These are phyloP conservation scores for Eucalyptus microcorys DNA, from an alignment of 345 rosid genomes.

Conservation along the genomic window DNA sequence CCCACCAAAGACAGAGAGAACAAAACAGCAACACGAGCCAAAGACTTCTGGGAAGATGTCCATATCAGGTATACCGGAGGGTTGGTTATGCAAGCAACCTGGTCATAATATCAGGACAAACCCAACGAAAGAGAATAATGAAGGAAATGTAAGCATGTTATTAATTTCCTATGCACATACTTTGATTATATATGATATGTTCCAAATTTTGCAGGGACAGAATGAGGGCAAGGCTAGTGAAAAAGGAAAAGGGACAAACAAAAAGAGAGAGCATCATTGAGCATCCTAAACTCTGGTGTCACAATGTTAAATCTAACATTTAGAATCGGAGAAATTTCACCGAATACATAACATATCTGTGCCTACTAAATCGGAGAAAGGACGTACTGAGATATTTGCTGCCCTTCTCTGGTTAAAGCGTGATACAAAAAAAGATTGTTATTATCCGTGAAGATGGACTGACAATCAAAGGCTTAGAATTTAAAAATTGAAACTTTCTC, in stretches of 20 bases:
- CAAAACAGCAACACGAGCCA: not conserved
- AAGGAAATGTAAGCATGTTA: not conserved
- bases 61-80: too few relatives aligned
- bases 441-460: not conserved
- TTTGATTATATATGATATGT: too few relatives aligned
- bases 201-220: not conserved
- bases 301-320: not conserved
- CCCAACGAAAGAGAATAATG: not conserved
- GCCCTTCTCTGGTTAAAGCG: not conserved
- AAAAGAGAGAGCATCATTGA: not conserved
- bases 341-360: too few relatives aligned
- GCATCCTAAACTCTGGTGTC: not conserved
- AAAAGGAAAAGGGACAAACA: not conserved
- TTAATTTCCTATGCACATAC: not conserved
- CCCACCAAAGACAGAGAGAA: not conserved
- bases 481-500: not conserved
- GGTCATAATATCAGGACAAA: not conserved
- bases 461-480: not conserved
- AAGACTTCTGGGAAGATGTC: not conserved
- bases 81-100: not conserved
- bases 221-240: not conserved
- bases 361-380: not conserved
- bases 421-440: not conserved
- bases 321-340: not conserved
- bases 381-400: too few relatives aligned